Evolutionary conservation across 2,329 filamentous ascomycete species (phyloP).

Genomic region (Colletotrichum liaoningense): DNA sequence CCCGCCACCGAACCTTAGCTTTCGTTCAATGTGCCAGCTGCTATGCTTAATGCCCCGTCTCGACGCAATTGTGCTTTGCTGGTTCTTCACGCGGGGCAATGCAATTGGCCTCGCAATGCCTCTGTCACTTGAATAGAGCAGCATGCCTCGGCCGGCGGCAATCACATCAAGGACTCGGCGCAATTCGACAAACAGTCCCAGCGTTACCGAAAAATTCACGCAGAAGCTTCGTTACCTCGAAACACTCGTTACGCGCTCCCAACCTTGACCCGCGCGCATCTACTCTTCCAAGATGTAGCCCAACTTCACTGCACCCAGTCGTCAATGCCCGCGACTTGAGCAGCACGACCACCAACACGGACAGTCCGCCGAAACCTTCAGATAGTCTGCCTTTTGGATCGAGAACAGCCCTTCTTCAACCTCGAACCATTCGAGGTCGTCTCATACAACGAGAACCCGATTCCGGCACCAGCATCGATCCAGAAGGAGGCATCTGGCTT

Average conservation of each 20-base stretch:
- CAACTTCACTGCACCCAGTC: background rate
- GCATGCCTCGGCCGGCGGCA: slow-evolving; percentile 33
- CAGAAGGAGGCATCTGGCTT: background rate
- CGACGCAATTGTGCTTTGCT: background rate
- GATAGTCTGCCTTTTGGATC: background rate
- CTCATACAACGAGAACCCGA: background rate
- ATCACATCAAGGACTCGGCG: slow-evolving; percentile 19
- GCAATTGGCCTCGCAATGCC: slow-evolving; percentile 37
- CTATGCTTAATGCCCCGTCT: slow-evolving; percentile 22
- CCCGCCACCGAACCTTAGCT: background rate
- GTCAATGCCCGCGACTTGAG: background rate
- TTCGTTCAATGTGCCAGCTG: slow-evolving; percentile 17
- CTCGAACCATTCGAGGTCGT: background rate
- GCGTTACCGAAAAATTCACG: background rate
- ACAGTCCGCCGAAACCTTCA: background rate
- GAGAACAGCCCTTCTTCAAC: background rate
- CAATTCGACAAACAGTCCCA: slow-evolving; percentile 5
- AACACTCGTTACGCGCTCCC: background rate
- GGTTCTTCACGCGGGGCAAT: slow-evolving; percentile 34
- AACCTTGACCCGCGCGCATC: background rate
- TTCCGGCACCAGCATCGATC: background rate
- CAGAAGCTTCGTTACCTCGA: background rate
- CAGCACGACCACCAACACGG: background rate
- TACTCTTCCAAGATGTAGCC: background rate
- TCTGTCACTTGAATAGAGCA: slow-evolving; percentile 40